These are phyloP conservation scores for Eurotiales sp. DNA, from an alignment of 2,329 filamentous ascomycete genomes.

Conservation along the genomic window DNA sequence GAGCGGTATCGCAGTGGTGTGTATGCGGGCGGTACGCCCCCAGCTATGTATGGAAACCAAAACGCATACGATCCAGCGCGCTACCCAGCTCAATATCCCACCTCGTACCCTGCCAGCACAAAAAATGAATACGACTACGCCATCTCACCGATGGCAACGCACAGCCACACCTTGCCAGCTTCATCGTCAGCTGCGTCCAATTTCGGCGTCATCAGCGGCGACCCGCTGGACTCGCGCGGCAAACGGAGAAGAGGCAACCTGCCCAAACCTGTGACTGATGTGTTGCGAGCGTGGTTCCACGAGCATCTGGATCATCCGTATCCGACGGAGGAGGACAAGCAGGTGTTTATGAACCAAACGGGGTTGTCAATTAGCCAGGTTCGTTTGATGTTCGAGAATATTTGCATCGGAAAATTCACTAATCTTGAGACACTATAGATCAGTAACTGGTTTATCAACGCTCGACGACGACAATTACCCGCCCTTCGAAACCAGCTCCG, in stretches of 20 bases:
- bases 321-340: constrained; percentile 83
- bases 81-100: constrained; percentile 22
- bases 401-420: too few relatives aligned
- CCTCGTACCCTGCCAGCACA: constrained; percentile 17
- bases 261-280: constrained; percentile 84
- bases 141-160: constrained; percentile 24
- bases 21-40: constrained; percentile 16
- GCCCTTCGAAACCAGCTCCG: constrained; percentile 44
- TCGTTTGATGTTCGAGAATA: too few relatives aligned
- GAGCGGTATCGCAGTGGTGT: constrained; percentile 24
- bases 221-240: constrained; percentile 35
- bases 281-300: constrained; percentile 74
- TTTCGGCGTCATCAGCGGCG: constrained; percentile 36
- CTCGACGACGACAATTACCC: constrained; percentile 45
- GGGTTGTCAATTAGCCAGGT: constrained; percentile 69
- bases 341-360: constrained; percentile 72
- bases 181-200: constrained; percentile 36
- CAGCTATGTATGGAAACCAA: constrained; percentile 8
- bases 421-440: constrained; percentile 35
- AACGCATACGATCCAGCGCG: constrained; percentile 1
- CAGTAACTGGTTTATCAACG: constrained; percentile 54
- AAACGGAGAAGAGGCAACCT: constrained; percentile 73
- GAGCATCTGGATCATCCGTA: constrained; percentile 78
- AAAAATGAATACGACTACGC: constrained; percentile 30
- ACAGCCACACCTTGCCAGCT: constrained; percentile 18